A percentile compares a stretch with the other conserved stretches of the same genome.
phyloP scores from a whole-genome alignment of 371 early-diverging fungal species.

The Syncephalastrum sp. region DNA sequence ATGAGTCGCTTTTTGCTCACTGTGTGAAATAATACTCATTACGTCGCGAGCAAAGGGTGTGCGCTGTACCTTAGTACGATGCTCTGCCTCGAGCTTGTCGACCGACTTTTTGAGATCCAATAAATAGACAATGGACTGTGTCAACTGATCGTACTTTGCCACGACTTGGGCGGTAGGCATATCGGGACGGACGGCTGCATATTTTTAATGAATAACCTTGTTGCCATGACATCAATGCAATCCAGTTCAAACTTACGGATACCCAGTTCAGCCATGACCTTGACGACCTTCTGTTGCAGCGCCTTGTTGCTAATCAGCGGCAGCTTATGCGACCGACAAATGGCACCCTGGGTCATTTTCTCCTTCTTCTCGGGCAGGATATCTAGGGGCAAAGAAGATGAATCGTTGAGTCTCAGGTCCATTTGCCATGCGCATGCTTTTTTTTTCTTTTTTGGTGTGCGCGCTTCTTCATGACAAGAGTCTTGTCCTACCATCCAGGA shows the following conservation, averaged over 20 bases:
- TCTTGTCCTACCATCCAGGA: conserved; percentile 27
- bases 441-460: neutral
- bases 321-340: conserved; percentile 71
- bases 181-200: conserved; percentile 49
- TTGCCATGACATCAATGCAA: too few species aligned
- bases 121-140: conserved; percentile 65
- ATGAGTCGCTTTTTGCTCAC: too few species aligned
- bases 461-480: neutral
- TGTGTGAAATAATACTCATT: too few species aligned
- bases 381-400: conserved; percentile 21
- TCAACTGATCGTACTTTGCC: conserved; percentile 72
- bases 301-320: conserved; percentile 60
- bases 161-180: conserved; percentile 81
- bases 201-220: conserved; percentile 3
- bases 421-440: neutral
- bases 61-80: conserved; percentile 26
- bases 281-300: conserved; percentile 61
- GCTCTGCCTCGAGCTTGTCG: conserved; percentile 79
- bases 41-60: too few species aligned
- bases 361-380: conserved; percentile 50
- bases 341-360: conserved; percentile 75
- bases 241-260: conserved; percentile 34
- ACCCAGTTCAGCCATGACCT: conserved; percentile 68
- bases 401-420: conserved; percentile 1
- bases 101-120: conserved; percentile 79